Evolutionary conservation across 768 basidiomycete genomes (phyloP).

Genomic region (Mycena amicta): DNA sequence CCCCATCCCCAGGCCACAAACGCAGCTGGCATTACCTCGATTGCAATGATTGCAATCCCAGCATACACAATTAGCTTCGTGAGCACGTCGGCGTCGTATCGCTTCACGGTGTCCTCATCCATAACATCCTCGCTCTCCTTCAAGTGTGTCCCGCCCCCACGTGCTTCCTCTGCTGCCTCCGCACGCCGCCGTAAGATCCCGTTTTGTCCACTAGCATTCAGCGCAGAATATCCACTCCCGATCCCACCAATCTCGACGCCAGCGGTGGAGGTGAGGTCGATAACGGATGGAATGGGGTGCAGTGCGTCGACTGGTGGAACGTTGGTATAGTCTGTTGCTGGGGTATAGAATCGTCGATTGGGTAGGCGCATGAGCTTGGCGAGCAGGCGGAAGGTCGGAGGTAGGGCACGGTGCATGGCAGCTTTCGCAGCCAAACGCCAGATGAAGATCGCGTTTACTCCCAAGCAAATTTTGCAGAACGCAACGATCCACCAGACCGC

Average conservation of each 20-base stretch:
- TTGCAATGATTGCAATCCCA: conserved; percentile 76
- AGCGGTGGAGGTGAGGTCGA: conserved; percentile 67
- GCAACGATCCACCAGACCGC: conserved; percentile 52
- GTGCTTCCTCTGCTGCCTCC: conserved; percentile 31
- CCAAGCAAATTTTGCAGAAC: conserved; percentile 54
- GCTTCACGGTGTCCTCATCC: conserved; percentile 65
- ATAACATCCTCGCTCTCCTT: conserved; percentile 36
- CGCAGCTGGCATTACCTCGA: conserved; percentile 61
- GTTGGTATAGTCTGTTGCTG: conserved; percentile 83
- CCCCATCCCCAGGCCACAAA: conserved; percentile 28
- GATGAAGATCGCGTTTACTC: conserved; percentile 75
- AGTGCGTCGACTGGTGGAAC: conserved; percentile 60
- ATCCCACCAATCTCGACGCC: conserved; percentile 49
- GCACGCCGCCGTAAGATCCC: conserved; percentile 14
- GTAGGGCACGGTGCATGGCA: conserved; percentile 70
- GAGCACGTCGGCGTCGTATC: conserved; percentile 33
- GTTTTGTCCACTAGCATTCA: conserved; percentile 22
- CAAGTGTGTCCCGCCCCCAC: conserved; percentile 27
- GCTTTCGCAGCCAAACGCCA: conserved; percentile 92
- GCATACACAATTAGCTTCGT: conserved; percentile 91
- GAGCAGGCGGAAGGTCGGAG: conserved; percentile 80
- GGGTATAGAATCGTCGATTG: conserved; percentile 84
- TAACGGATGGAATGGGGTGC: conserved; percentile 80
- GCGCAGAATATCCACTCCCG: conserved; percentile 39
- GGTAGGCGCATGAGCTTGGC: conserved; percentile 73